Evolutionary conservation across 169 alveolate genomes (phyloP).

Genomic region (Amoebophrya sp.): DNA sequence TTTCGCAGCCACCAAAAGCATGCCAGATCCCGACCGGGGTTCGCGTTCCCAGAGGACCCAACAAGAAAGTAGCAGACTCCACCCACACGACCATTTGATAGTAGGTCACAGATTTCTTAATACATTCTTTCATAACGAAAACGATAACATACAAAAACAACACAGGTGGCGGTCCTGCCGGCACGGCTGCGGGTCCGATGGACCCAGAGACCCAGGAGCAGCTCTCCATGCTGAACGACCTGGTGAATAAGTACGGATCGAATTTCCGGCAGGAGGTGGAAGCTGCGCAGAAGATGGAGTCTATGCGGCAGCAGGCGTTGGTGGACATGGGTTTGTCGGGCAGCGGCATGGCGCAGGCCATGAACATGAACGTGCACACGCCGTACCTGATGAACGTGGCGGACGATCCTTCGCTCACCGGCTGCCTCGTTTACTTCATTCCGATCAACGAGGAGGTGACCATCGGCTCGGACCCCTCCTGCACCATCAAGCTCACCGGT

Average conservation of each 20-base stretch:
- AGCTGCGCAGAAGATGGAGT: not conserved
- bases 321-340: not conserved
- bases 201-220: conserved; percentile 11
- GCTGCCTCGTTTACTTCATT: not conserved
- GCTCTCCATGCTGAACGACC: not conserved
- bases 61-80: no score
- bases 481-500: not conserved
- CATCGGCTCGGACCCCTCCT: not conserved
- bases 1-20: no score
- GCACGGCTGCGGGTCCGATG: no score
- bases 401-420: conserved; percentile 1
- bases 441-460: conserved; percentile 1
- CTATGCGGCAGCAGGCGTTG: not conserved
- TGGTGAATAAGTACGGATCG: not conserved
- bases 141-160: no score
- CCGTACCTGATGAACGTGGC: conserved; percentile 16
- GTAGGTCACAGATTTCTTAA: no score
- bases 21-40: no score
- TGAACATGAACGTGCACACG: not conserved
- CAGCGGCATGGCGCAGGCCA: not conserved
- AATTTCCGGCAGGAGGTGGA: not conserved
- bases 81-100: no score
- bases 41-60: no score
- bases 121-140: no score
- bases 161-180: no score